These are phyloP conservation scores for Didymellaceae sp. DNA, from an alignment of 2,329 filamentous ascomycete species.

Conservation along the genomic window DNA sequence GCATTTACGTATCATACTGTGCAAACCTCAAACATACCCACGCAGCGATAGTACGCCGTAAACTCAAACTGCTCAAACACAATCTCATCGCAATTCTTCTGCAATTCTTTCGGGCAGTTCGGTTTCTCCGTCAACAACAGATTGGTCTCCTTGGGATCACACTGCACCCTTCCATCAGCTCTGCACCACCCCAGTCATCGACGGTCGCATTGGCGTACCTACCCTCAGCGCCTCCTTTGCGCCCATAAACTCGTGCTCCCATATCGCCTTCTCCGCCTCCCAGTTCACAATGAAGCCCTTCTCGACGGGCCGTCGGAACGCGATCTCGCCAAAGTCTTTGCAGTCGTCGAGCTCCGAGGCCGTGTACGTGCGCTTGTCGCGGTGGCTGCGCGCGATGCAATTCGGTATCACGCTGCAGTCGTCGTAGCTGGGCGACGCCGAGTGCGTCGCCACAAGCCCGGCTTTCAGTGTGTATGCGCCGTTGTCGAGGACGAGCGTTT, in stretches of 20 bases:
- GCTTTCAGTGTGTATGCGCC: conserved; percentile 92
- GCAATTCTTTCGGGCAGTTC: conserved; percentile 79
- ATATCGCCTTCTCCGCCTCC: conserved; percentile 94
- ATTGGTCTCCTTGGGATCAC: conserved; percentile 81
- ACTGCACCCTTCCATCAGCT: conserved; percentile 50
- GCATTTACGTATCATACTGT: neutral
- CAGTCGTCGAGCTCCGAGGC: conserved; percentile 79
- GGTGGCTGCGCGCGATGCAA: conserved; percentile 79
- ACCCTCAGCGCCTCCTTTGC: conserved; percentile 68
- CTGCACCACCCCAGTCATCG: neutral
- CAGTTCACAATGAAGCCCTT: conserved; percentile 96
- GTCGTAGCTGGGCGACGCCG: conserved; percentile 39
- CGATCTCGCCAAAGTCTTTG: conserved; percentile 86
- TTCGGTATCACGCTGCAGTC: conserved; percentile 79
- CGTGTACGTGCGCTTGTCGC: conserved; percentile 79
- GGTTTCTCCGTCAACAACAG: conserved; percentile 85
- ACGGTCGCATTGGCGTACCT: conserved; percentile 28
- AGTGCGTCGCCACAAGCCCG: conserved; percentile 64
- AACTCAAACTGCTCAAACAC: conserved; percentile 98
- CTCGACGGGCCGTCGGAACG: conserved; percentile 87
- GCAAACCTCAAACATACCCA: conserved; percentile 57
- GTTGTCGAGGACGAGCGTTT: conserved; percentile 89
- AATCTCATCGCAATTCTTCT: conserved; percentile 93
- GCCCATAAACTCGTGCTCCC: conserved; percentile 87
- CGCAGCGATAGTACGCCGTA: conserved; percentile 78